These are phyloP conservation scores for Malus hybrid DNA, from an alignment of 331 rosid species.

Conservation along the genomic window DNA sequence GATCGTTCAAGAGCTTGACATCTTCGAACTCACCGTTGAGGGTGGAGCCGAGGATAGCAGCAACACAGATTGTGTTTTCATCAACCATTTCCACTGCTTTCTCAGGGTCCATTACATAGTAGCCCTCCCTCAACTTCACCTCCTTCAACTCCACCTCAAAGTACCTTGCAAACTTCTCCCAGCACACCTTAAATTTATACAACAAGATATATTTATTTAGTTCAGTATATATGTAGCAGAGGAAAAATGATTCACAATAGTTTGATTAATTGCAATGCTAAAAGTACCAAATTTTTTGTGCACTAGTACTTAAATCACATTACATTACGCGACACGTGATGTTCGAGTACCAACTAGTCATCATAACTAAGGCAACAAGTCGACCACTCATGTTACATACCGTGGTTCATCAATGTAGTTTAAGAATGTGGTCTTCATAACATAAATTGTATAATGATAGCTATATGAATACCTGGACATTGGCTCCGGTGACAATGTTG, in stretches of 20 bases:
- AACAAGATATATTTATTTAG: not conserved
- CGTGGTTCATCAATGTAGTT: not conserved
- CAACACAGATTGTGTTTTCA: conserved; percentile 90
- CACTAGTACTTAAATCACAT: not conserved
- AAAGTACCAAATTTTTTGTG: not conserved
- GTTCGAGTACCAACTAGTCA: not conserved
- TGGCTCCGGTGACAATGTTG: conserved; percentile 90
- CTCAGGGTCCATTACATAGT: conserved; percentile 72
- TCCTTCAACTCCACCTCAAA: conserved; percentile 86
- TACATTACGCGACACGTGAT: not conserved
- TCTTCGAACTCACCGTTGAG: conserved; percentile 85
- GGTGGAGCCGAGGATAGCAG: conserved; percentile 87
- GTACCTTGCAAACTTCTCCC: conserved; percentile 96
- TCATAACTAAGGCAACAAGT: not conserved
- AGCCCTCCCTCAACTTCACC: conserved; percentile 66
- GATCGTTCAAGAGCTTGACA: conserved; percentile 70
- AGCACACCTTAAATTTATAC: conserved; percentile 51
- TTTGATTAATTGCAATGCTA: not conserved
- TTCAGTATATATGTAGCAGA: not conserved
- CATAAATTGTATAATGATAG: not conserved
- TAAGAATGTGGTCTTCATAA: not conserved
- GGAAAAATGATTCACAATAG: not conserved
- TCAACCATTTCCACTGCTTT: conserved; percentile 78
- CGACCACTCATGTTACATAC: not conserved
- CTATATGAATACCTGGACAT: conserved; percentile 54